phyloP scores from a whole-genome alignment of 768 basidiomycete genomes.

The Suillus plorans region DNA sequence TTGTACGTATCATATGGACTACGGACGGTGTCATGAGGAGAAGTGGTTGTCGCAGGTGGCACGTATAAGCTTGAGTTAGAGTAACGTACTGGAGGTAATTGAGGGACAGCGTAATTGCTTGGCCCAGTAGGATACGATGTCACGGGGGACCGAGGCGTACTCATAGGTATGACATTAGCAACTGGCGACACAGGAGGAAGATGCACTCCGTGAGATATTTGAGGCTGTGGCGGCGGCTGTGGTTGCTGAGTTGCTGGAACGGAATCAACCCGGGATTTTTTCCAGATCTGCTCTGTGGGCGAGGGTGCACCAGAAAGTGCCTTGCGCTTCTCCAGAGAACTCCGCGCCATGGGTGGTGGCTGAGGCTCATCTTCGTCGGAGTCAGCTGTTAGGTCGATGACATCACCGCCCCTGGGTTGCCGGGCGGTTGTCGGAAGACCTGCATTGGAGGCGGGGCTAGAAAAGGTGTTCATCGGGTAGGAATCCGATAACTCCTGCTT shows the following conservation, averaged over 20 bases:
- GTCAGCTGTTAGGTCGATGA: slow-evolving; percentile 86
- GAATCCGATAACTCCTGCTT: slow-evolving; percentile 76
- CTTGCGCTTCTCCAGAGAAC: slow-evolving; percentile 57
- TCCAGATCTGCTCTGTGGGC: slow-evolving; percentile 71
- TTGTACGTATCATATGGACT: slow-evolving; percentile 25
- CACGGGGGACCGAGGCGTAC: slow-evolving; percentile 10
- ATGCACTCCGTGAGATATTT: slow-evolving; percentile 5
- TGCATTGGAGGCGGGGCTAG: slow-evolving; percentile 32
- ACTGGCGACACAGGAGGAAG: slow-evolving; percentile 29
- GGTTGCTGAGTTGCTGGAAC: slow-evolving; percentile 12
- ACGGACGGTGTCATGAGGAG: slow-evolving; percentile 21
- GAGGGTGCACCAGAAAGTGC: slow-evolving; percentile 48
- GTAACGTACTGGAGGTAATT: slow-evolving; percentile 29
- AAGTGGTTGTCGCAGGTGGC: slow-evolving; percentile 3
- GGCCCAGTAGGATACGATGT: slow-evolving; percentile 15
- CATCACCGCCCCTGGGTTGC: slow-evolving; percentile 42
- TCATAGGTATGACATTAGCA: slow-evolving; percentile 1
- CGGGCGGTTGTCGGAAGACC: slow-evolving; percentile 23
- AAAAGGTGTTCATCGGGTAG: slow-evolving; percentile 44
- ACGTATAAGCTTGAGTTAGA: slow-evolving; percentile 18
- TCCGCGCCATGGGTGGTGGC: slow-evolving; percentile 15
- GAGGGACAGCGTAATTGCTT: slow-evolving; percentile 20
- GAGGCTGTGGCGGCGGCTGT: slow-evolving; percentile 5
- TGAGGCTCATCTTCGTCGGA: slow-evolving; percentile 66
- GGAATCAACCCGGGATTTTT: slow-evolving; percentile 51